Evolutionary conservation across 805 yeast species (phyloP).

Genomic region (Barnettozyma sucrosica): DNA sequence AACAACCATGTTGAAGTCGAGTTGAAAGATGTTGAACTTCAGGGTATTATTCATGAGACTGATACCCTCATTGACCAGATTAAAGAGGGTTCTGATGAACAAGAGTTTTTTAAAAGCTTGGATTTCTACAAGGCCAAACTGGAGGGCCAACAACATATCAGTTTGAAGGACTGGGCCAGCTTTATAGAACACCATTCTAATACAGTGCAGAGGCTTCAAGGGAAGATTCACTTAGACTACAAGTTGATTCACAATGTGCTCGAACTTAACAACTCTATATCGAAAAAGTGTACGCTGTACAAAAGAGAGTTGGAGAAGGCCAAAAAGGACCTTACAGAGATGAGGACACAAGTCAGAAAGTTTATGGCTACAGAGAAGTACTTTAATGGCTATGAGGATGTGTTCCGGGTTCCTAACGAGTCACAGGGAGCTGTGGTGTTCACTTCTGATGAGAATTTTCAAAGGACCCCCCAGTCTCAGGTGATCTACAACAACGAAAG

Average conservation of each 20-base stretch:
- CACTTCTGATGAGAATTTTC: background rate
- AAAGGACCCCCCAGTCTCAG: background rate
- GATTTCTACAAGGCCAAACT: slow-evolving; percentile 1
- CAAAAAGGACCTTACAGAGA: background rate
- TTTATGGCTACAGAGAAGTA: background rate
- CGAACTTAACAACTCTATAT: slow-evolving; percentile 18
- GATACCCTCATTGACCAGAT: slow-evolving; percentile 1
- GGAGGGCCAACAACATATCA: background rate
- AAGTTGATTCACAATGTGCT: slow-evolving; percentile 17
- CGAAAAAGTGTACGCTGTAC: slow-evolving; percentile 1
- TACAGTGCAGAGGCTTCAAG: slow-evolving; percentile 1
- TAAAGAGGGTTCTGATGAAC: background rate
- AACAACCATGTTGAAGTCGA: background rate
- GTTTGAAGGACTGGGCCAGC: background rate
- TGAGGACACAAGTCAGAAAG: background rate
- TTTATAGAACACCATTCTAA: slow-evolving; percentile 7
- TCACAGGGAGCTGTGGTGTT: background rate
- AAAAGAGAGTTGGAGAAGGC: background rate
- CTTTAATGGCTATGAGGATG: slow-evolving; percentile 1
- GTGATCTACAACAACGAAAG: background rate
- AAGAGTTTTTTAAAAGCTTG: background rate
- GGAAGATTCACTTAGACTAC: slow-evolving; percentile 9
- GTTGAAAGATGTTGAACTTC: background rate
- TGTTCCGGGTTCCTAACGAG: background rate
- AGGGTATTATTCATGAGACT: background rate